Base-by-base conservation (phyloP, 1,284 basidiomycete genomes). In the Gomphus bonarii region DNA sequence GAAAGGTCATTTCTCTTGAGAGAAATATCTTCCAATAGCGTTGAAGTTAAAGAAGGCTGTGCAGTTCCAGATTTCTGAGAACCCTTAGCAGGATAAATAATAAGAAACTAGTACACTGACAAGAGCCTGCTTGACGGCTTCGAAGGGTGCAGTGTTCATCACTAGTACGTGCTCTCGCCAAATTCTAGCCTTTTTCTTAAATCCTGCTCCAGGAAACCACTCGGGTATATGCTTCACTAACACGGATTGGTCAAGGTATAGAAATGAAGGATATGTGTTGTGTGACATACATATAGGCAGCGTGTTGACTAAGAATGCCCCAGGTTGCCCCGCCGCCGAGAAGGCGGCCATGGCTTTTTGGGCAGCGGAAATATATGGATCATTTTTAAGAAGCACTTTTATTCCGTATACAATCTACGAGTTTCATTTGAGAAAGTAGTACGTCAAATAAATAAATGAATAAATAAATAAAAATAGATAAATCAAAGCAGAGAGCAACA, bases 291-390 rank as follows among this genome's bases (percentile, higher is more conserved):
- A 47, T 9, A 63, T 60, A 1, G 72, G 74, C 53, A 76, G 68
- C 49, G 69, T 64, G 58, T 75, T 73, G 31, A 76, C 74, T 0
- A 71, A 57, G 62, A 69, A 75, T 33, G 31, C 31, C 31, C 31
- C 31, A 33, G 31, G 31, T 10, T 4, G 10, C 10, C 31, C 31
- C 10, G 31, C 31, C 4, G 10, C 10, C 5, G 31, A 4, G 31
- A 10, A 4, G 10, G 31, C 31, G 4, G 31, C 31, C 31, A 10
- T 10, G 5, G 31, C 31, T 10, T 33, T 33, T 10, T 33, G 5
- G 4, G 31, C 31, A 4, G 31, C 10, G 10, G 31, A 4, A 33
- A 33, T 33, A 33, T 33, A 33, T 10, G 31, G 31, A 33, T 33
- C 31, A 33, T 33, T 10, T 33, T 33, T 33, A 33, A 10, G 31